A percentile compares a stretch with the other conserved stretches of the same genome.
Evolutionary conservation across 2,329 filamentous ascomycete species (phyloP).

Genomic region (Graphilbum fragrans): DNA sequence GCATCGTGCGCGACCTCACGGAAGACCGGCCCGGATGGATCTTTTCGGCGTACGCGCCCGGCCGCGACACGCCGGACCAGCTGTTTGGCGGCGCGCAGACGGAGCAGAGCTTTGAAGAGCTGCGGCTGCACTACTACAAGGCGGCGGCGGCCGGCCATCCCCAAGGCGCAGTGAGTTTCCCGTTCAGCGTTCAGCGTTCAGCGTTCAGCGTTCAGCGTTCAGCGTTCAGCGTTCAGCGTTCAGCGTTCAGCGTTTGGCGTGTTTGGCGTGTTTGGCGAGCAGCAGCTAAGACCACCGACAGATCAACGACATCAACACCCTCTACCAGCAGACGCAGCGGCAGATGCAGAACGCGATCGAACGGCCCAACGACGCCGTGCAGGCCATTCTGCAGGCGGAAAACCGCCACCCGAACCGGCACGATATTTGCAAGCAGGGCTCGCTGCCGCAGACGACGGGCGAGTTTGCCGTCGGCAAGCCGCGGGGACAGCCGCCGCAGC

Average conservation of each 20-base stretch:
- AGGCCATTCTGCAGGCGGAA: constrained; percentile 53
- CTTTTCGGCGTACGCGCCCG: constrained; percentile 75
- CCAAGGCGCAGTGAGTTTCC: constrained; percentile 33
- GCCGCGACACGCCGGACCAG: constrained; percentile 63
- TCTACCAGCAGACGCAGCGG: constrained; percentile 52
- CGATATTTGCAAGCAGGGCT: constrained; percentile 44
- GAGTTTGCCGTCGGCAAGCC: constrained; percentile 28
- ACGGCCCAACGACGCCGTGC: constrained; percentile 59
- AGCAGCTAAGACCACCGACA: constrained; percentile 18
- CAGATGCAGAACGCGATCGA: constrained; percentile 61
- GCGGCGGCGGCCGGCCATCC: constrained; percentile 48
- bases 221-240: too few relatives aligned
- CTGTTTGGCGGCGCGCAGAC: constrained; percentile 68
- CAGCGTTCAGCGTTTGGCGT: too few relatives aligned
- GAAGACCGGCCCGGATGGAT: constrained; percentile 72
- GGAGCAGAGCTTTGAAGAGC: constrained; percentile 83
- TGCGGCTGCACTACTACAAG: constrained; percentile 60
- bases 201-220: too few relatives aligned
- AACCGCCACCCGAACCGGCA: constrained; percentile 65
- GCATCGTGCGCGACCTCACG: constrained; percentile 54
- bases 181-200: not conserved
- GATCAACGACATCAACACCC: constrained; percentile 46
- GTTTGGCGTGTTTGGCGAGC: too few relatives aligned
- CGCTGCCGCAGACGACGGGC: constrained; percentile 27
- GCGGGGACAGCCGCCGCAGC: constrained; percentile 16